Evolutionary conservation across 1,284 basidiomycete genomes (phyloP).

Genomic region (Exobasidium rhododendri): DNA sequence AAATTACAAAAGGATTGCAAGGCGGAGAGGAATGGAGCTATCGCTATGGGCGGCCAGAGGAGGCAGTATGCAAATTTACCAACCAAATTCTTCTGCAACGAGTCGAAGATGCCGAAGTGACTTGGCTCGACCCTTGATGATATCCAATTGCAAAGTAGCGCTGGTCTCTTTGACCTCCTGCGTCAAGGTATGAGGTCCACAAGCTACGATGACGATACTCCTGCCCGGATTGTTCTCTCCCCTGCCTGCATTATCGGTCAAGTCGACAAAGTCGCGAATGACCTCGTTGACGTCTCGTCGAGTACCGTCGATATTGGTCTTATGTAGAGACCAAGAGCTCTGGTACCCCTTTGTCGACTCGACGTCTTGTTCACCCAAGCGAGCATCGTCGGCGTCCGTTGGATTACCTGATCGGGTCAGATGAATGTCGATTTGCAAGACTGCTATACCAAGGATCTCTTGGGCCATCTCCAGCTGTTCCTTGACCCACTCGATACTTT

Average conservation of each 20-base stretch:
- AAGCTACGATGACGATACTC: neutral
- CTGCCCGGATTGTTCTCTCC: neutral
- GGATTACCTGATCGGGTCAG: neutral
- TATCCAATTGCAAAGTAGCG: neutral
- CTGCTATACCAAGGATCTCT: neutral
- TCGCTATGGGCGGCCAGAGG: too few relatives aligned
- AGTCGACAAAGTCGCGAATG: neutral
- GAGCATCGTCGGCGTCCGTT: neutral
- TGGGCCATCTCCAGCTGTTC: slow-evolving; percentile 9
- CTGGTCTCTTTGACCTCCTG: neutral
- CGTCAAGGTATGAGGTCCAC: neutral
- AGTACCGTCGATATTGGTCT: neutral
- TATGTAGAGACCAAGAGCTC: neutral
- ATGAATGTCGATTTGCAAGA: neutral
- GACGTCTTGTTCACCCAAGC: neutral
- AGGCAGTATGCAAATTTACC: too few relatives aligned
- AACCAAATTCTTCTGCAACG: slow-evolving; percentile 2
- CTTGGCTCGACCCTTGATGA: neutral
- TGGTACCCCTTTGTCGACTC: neutral
- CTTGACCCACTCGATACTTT: slow-evolving; percentile 1
- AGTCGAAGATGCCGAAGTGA: neutral
- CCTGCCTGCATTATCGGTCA: neutral
- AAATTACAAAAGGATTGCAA: too few relatives aligned
- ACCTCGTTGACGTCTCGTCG: neutral
- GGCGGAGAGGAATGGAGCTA: too few relatives aligned